These are phyloP conservation scores for Orbilia brochopaga DNA, from an alignment of 2,329 filamentous ascomycete genomes.

Conservation along the genomic window DNA sequence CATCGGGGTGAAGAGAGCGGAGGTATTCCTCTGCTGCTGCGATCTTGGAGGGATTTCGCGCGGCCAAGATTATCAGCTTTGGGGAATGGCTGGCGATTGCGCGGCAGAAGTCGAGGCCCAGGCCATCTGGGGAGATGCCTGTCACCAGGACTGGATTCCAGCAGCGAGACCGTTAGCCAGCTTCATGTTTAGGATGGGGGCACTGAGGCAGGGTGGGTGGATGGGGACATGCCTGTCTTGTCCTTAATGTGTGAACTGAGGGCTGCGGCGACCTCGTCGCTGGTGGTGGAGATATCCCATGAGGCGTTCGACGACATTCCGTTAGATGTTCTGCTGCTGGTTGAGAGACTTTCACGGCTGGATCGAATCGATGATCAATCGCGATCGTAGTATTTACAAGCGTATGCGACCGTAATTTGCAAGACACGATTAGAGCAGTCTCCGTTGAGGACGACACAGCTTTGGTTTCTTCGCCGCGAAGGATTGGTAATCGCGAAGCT, in stretches of 20 bases:
- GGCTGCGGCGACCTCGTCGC: conserved; percentile 43
- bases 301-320: conserved; percentile 37
- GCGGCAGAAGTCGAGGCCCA: conserved; percentile 58
- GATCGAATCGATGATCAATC: not conserved
- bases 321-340: conserved; percentile 24
- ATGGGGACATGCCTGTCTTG: conserved; percentile 32
- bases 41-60: conserved; percentile 60
- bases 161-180: not conserved
- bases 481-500: not conserved
- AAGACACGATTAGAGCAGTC: not conserved
- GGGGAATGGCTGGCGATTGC: conserved; percentile 59
- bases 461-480: not conserved
- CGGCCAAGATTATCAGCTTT: conserved; percentile 60
- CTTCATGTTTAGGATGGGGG: not conserved
- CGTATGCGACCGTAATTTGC: not conserved
- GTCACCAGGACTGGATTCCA: conserved; percentile 58
- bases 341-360: not conserved
- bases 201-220: not conserved
- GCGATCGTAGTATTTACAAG: not conserved
- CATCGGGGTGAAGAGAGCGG: conserved; percentile 55
- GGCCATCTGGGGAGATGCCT: conserved; percentile 59
- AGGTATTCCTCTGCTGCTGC: conserved; percentile 59
- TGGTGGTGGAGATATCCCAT: conserved; percentile 34
- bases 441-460: not conserved
- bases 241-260: conserved; percentile 34